Percentiles rank a stretch among this genome's conserved stretches.
Conservation (phyloP, 164 flowering plant species). For the Paratinospora sagittata region DNA sequence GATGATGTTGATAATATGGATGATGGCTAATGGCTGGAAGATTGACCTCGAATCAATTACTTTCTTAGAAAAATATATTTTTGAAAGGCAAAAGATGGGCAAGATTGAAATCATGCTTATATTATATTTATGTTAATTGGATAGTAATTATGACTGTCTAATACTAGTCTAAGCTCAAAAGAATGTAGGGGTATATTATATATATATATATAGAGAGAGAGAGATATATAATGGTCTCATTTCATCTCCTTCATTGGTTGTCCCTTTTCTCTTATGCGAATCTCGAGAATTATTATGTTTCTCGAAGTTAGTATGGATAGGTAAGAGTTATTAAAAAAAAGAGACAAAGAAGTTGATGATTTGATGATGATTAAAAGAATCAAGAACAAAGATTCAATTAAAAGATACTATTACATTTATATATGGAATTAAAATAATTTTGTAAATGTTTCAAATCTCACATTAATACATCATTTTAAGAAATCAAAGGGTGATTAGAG, state of each 20-base stretch:
- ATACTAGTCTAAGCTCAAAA: conserved; percentile 1
- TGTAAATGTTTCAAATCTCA: no score
- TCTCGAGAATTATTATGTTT: neutral
- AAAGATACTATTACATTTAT: no score
- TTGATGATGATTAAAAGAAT: neutral
- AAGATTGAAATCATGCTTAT: neutral
- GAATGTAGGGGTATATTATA: neutral
- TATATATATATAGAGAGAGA: no score
- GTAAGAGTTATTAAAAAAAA: no score
- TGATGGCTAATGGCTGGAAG: neutral
- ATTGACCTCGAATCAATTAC: neutral
- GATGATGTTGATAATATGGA: neutral
- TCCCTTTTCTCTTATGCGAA: neutral
- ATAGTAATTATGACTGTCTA: neutral
- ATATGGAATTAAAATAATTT: no score
- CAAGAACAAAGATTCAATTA: neutral
- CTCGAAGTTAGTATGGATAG: no score
- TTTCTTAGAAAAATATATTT: neutral
- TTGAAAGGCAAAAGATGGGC: neutral
- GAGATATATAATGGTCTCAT: neutral
- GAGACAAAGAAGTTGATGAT: neutral
- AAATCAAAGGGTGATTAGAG: no score
- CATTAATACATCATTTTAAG: no score
- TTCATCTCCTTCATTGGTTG: neutral
- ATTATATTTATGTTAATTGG: neutral